Percentiles rank a stretch among this genome's conserved stretches.
Evolutionary conservation across 257 asterid species (phyloP).

Genomic region (Primulina eburnea): DNA sequence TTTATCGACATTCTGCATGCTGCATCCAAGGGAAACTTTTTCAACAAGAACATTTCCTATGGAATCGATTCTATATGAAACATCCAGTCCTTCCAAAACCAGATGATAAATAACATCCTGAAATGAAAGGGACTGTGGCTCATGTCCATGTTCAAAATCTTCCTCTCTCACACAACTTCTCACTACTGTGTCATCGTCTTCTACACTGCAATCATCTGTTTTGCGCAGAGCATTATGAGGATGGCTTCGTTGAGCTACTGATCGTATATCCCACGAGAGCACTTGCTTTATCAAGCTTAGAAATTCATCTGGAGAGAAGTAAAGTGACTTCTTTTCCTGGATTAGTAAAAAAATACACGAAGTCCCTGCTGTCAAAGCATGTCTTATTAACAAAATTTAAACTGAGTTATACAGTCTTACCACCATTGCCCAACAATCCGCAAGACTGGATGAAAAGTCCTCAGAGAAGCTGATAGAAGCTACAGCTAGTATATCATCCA

Average conservation of each 20-base stretch:
- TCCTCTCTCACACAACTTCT: conserved; percentile 32
- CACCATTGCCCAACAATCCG: conserved; percentile 58
- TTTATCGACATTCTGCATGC: conserved; percentile 12
- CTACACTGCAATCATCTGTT: conserved; percentile 19
- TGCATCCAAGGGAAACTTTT: conserved; percentile 35
- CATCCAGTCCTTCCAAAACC: conserved; percentile 60
- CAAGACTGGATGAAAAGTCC: conserved; percentile 59
- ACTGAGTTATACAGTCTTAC: conserved; percentile 36
- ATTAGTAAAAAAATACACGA: background rate
- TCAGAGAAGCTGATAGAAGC: conserved; percentile 70
- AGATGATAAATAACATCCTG: conserved; percentile 56
- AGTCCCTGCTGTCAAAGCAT: background rate
- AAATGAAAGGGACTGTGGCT: conserved; percentile 18
- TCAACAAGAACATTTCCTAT: conserved; percentile 63
- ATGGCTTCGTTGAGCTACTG: conserved; percentile 69
- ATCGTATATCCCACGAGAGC: conserved; percentile 85
- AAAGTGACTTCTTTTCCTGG: conserved; percentile 66
- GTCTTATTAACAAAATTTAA: background rate
- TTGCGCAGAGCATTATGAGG: conserved; percentile 33
- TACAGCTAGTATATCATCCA: conserved; percentile 54
- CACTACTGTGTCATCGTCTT: background rate
- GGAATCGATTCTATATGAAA: conserved; percentile 66
- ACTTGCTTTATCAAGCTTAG: conserved; percentile 65
- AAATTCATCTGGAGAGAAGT: conserved; percentile 63
- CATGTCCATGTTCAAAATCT: conserved; percentile 32